Evolutionary conservation across 192 early-diverging fungal species (phyloP), one percentile per base, ranked within the genome.

Genomic region (Obelidium mucronatum): DNA sequence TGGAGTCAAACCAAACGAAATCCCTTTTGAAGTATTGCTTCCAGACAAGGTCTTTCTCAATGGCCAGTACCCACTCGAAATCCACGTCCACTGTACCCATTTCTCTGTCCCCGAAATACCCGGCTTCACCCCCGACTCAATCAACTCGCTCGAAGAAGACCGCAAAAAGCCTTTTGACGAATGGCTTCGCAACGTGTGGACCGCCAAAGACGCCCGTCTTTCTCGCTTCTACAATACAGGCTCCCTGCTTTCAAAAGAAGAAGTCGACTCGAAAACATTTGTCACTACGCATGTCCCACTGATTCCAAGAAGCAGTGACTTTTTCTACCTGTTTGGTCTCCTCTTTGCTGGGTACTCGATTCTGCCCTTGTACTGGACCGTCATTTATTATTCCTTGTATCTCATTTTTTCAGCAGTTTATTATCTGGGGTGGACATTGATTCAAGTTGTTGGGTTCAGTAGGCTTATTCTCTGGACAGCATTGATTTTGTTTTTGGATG

Each of bases 1-100:
- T 68, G 94, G 94, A 0, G 79, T 97, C 17, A 80, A 79, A 22
- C 76, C 81, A 28, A 55, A 67, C 31, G 73, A 94, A 69, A 91
- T 93, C 61, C 94, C 95, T 0, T 93, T 96, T 72, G 91, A 96
- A 56, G 84, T 91, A 66, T 96, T 95, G 73, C 92, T 91, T 2
- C 78, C 96, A 5, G 84, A 88, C 71, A 85, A 89, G 59, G 88
- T 93, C 68, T 97, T 94, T 59, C 85, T 94, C 48, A 82, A 90
- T 55, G 79, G 89, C 15, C 80, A 83, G 2, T 92, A 92, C 48
- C 97, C 96, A 19, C 81, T 88, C 54, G 82, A 91, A 44, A 87
- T 98, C 44, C 92, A 96, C 81, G 86, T 98, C 33, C 93, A 96
- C 78, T 77, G 97, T 3, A 35, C 72, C 33, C 55, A 51, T 15